These are phyloP conservation scores for Microcyclospora pomicola DNA, from an alignment of 2,329 filamentous ascomycete genomes.

Conservation along the genomic window DNA sequence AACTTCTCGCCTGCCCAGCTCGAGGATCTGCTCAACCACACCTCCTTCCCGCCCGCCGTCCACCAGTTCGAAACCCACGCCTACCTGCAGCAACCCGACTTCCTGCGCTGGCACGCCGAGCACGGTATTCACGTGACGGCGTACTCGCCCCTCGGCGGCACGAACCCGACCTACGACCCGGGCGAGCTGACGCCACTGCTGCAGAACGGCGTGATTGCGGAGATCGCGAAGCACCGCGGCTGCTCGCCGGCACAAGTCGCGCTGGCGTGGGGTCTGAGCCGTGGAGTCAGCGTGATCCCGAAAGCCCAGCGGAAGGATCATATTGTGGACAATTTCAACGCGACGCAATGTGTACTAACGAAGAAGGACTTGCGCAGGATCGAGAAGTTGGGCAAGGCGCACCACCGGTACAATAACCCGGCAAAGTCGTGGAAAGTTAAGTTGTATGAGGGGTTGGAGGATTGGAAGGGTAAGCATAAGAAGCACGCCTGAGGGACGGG, in stretches of 20 bases:
- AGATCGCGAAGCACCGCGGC: slow-evolving; percentile 28
- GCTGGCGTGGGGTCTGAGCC: slow-evolving; percentile 35
- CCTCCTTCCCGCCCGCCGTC: slow-evolving; percentile 49
- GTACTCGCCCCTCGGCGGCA: slow-evolving; percentile 35
- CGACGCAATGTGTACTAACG: slow-evolving; percentile 23
- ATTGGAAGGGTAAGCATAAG: slow-evolving; percentile 13
- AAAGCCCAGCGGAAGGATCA: slow-evolving; percentile 33
- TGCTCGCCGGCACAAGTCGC: slow-evolving; percentile 32
- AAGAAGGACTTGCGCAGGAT: slow-evolving; percentile 26
- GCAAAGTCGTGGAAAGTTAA: slow-evolving; percentile 27
- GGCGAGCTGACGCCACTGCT: slow-evolving; percentile 23
- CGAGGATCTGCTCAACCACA: slow-evolving; percentile 39
- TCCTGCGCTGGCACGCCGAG: slow-evolving; percentile 36
- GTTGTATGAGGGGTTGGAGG: slow-evolving; percentile 31
- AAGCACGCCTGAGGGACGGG: slow-evolving; percentile 7
- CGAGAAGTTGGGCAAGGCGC: slow-evolving; percentile 21
- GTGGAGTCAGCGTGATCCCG: slow-evolving; percentile 38
- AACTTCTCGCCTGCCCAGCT: slow-evolving; percentile 51
- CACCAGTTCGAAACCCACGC: slow-evolving; percentile 69
- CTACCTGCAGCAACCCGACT: slow-evolving; percentile 45
- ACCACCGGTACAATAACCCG: slow-evolving; percentile 29
- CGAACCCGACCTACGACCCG: slow-evolving; percentile 33
- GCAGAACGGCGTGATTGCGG: slow-evolving; percentile 28
- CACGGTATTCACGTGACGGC: slow-evolving; percentile 40
- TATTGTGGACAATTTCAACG: slow-evolving; percentile 33